Evolutionary conservation across 169 alveolate genomes (phyloP).

Genomic region (Cryptosporidium parvum): DNA sequence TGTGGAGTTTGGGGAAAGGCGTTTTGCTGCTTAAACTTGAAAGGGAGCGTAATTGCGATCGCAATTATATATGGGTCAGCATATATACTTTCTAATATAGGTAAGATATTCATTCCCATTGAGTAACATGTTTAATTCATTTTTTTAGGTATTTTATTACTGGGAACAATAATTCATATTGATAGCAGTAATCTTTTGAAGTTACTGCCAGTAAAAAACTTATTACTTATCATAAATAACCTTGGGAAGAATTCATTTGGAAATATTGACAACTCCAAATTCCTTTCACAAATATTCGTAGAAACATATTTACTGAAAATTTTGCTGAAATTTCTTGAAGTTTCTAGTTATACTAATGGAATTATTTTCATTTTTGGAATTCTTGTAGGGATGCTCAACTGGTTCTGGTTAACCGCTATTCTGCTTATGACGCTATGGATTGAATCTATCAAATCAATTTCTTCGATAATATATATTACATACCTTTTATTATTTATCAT

Average conservation of each 20-base stretch:
- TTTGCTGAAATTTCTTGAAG: constrained; percentile 5
- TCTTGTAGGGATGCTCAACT: not conserved
- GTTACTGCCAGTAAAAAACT: not conserved
- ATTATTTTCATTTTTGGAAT: constrained; percentile 31
- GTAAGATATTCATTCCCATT: constrained; percentile 17
- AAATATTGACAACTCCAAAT: not conserved
- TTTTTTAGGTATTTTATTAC: constrained; percentile 1
- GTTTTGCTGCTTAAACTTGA: constrained; percentile 55
- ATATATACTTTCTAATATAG: not conserved
- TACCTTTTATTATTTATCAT: constrained; percentile 14
- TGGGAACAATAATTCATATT: not conserved
- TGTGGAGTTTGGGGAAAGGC: constrained; percentile 76
- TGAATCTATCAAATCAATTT: constrained; percentile 30
- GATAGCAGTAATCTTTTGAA: not conserved
- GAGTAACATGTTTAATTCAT: not conserved
- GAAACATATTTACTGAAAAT: not conserved
- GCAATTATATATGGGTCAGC: constrained; percentile 32
- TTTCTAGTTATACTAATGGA: constrained; percentile 29
- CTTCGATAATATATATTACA: constrained; percentile 15
- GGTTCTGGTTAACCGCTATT: constrained; percentile 62
- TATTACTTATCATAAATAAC: not conserved
- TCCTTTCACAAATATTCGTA: not conserved
- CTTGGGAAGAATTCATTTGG: not conserved
- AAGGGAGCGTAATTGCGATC: constrained; percentile 23
- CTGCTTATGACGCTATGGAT: constrained; percentile 47